phyloP scores from a whole-genome alignment of 2,329 filamentous ascomycete genomes.

The Fusarium drepaniforme region DNA sequence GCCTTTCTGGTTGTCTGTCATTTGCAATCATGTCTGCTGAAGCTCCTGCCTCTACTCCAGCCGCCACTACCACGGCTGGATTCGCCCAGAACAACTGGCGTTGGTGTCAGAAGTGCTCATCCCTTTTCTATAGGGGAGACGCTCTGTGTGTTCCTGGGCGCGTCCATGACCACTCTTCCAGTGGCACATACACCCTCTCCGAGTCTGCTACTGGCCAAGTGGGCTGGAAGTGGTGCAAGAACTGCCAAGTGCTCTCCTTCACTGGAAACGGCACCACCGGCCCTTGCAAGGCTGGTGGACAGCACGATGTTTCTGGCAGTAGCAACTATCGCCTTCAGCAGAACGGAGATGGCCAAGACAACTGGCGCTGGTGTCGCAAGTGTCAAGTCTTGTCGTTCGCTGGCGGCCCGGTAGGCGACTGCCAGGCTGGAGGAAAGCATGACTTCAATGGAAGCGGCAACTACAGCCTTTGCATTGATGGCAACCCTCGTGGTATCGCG shows the following conservation, averaged over 20 bases:
- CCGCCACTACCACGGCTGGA: neutral
- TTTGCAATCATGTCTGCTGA: neutral
- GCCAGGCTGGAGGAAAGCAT: neutral
- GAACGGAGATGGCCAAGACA: neutral
- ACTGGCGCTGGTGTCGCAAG: slow-evolving; percentile 1
- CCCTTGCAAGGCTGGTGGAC: neutral
- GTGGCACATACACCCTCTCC: neutral
- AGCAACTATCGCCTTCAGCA: neutral
- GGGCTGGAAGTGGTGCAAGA: neutral
- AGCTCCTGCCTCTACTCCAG: neutral
- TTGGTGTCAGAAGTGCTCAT: slow-evolving; percentile 3
- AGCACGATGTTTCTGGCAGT: neutral
- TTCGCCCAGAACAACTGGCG: neutral
- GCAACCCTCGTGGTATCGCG: neutral
- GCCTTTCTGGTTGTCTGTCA: neutral
- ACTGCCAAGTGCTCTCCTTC: neutral
- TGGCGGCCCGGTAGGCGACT: neutral
- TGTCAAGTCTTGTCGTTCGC: neutral
- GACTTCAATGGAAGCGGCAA: neutral
- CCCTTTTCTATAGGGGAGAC: neutral
- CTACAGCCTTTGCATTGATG: neutral
- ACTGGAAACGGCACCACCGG: neutral
- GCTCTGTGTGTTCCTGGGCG: neutral
- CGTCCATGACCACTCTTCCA: neutral
- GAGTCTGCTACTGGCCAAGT: neutral